Conservation (phyloP, 192 early-diverging fungal genomes). For the Backusella westeae region DNA sequence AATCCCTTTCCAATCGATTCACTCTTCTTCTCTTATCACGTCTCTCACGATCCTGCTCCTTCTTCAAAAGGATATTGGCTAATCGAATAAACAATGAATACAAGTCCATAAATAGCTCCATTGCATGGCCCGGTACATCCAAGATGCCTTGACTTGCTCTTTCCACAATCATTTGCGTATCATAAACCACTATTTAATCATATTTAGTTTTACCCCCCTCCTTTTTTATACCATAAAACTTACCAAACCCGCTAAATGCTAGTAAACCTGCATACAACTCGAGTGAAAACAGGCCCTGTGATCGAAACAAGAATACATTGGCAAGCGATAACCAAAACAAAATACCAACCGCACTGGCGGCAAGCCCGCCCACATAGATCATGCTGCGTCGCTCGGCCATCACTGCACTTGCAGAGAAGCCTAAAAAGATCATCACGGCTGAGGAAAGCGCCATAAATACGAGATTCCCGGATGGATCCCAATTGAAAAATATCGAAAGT, state of each 20-base stretch:
- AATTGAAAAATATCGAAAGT: conserved; percentile 6
- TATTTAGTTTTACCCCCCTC: neutral
- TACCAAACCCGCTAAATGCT: conserved; percentile 43
- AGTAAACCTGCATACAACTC: conserved; percentile 52
- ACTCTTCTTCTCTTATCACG: neutral
- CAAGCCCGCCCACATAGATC: conserved; percentile 38
- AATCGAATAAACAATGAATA: conserved; percentile 52
- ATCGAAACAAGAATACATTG: conserved; percentile 42
- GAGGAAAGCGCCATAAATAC: conserved; percentile 36
- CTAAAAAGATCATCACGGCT: conserved; percentile 47
- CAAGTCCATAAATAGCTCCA: conserved; percentile 49
- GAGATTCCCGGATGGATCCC: conserved; percentile 20
- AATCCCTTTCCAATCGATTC: conserved; percentile 4
- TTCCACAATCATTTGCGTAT: conserved; percentile 56
- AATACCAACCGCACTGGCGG: conserved; percentile 30
- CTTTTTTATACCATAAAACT: neutral
- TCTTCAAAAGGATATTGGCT: conserved; percentile 39
- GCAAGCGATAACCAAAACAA: conserved; percentile 37
- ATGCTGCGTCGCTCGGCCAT: conserved; percentile 26
- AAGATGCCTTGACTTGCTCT: conserved; percentile 36
- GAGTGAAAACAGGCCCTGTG: conserved; percentile 34
- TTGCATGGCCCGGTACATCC: conserved; percentile 35
- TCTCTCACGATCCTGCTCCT: conserved; percentile 27
- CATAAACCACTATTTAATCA: conserved; percentile 41
- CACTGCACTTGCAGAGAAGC: conserved; percentile 46